Evolutionary conservation across 176 grass and related monocot species (phyloP).

Genomic region (Oryza brachyantha): DNA sequence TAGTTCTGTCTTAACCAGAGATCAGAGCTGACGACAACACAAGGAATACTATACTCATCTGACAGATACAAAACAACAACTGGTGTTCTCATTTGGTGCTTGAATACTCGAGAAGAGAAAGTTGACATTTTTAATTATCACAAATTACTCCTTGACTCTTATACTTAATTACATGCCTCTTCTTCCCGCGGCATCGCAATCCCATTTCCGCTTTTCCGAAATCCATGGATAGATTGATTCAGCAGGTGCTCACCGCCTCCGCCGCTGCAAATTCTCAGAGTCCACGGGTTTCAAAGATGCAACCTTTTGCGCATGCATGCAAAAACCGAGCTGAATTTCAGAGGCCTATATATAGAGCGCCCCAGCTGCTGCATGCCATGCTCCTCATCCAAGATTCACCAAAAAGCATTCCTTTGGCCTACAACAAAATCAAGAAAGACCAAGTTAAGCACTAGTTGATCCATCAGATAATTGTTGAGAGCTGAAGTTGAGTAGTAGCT

Average conservation of each 20-base stretch:
- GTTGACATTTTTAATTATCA: conserved; percentile 16
- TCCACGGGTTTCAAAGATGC: neutral
- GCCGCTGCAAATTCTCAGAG: neutral
- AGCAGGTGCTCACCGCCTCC: neutral
- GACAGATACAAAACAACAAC: neutral
- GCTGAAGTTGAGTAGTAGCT: neutral
- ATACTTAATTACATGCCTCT: neutral
- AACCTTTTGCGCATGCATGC: neutral
- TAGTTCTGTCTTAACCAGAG: neutral
- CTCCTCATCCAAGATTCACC: conserved; percentile 12
- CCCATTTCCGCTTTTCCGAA: neutral
- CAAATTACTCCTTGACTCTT: neutral
- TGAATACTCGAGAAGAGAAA: neutral
- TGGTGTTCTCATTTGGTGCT: neutral
- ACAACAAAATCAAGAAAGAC: neutral
- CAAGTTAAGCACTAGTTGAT: neutral
- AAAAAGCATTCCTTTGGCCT: neutral
- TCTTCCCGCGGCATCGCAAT: neutral
- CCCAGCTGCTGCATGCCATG: neutral
- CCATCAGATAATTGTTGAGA: neutral
- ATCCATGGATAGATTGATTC: conserved; percentile 3
- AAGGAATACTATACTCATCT: neutral
- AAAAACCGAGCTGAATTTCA: neutral
- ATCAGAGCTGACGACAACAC: neutral
- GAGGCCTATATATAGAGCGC: conserved; percentile 11